phyloP scores from a whole-genome alignment of 768 basidiomycete species.

The Rossbeevera mucosa region DNA sequence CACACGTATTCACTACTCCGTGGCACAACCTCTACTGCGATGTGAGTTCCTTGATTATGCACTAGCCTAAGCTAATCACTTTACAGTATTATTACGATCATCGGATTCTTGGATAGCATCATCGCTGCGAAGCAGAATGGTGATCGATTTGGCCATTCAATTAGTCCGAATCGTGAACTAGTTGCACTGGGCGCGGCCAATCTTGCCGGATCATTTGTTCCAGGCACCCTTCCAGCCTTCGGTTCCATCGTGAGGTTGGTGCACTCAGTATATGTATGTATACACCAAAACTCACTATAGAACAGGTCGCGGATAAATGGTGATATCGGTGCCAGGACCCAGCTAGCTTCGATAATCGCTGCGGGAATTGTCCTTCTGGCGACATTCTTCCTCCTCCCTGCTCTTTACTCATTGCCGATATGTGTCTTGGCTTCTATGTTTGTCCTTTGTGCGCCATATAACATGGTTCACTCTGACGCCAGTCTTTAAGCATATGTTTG shows the following conservation, averaged over 20 bases:
- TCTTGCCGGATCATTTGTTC: slow-evolving; percentile 71
- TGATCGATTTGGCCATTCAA: slow-evolving; percentile 77
- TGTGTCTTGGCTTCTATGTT: slow-evolving; percentile 86
- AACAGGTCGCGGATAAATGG: slow-evolving; percentile 79
- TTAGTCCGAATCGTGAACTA: slow-evolving; percentile 91
- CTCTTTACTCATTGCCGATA: slow-evolving; percentile 84
- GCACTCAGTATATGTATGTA: not conserved
- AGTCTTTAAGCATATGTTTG: slow-evolving; percentile 61
- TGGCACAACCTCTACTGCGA: slow-evolving; percentile 79
- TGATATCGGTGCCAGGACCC: slow-evolving; percentile 82
- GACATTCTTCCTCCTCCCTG: slow-evolving; percentile 86
- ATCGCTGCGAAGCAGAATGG: slow-evolving; percentile 94
- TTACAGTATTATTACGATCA: slow-evolving; percentile 65
- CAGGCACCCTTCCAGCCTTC: slow-evolving; percentile 87
- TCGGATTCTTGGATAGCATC: slow-evolving; percentile 93
- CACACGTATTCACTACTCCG: slow-evolving; percentile 61
- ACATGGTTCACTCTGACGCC: slow-evolving; percentile 8
- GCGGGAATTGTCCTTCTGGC: slow-evolving; percentile 71
- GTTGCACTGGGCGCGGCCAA: slow-evolving; percentile 87
- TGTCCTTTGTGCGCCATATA: slow-evolving; percentile 25
- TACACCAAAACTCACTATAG: not conserved
- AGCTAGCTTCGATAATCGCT: slow-evolving; percentile 82
- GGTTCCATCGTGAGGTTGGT: slow-evolving; percentile 86
- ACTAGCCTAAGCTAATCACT: not conserved
- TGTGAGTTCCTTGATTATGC: slow-evolving; percentile 38